Evolutionary conservation across 1,284 basidiomycete genomes (phyloP), one percentile per base, ranked within the genome.

Genomic region (Gomphus bonarii): DNA sequence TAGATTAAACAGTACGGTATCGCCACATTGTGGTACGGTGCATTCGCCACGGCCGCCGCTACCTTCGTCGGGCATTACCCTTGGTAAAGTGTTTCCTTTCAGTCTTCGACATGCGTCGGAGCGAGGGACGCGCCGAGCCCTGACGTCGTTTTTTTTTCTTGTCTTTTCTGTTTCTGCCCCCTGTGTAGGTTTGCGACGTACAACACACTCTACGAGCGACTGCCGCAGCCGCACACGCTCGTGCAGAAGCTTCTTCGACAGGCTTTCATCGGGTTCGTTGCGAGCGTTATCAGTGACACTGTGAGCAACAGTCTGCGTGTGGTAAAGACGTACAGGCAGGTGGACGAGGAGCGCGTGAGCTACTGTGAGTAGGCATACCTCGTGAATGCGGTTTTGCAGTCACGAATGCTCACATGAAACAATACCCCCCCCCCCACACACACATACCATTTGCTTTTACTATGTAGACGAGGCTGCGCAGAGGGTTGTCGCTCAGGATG

Each of bases 1-100:
- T 62, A 87, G 84, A 72, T 93, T 59, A 83, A 78, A 66, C 76
- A 70, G 54, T 84, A 91, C 63, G 92, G 92, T 1, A 69, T 94
- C 16, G 79, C 78, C 28, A 81, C 85, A 16, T 67, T 95, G 25
- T 95, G 89, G 88, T 92, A 88, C 62, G 91, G 91, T 25, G 91
- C 91, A 0, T 64, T 88, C 47, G 92, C 91, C 0, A 94, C 91
- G 0, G 91, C 91, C 1, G 91, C 84, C 5, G 92, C 91, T 7
- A 93, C 91, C 0, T 93, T 95, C 63, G 91, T 92, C n/a, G 92
- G 92, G 0, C 80, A 91, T 68, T 95, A 90, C 68, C 87, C 86
- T 7, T 68, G 66, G 67, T 68, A 43, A 44, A 12, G 38, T 31
- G 16, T 9, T 31, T 8, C 50, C 9, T 40, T 52, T 4, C 1